phyloP scores from a whole-genome alignment of 352 stramenopile genomes.

The Saprolegnia parasitica region DNA sequence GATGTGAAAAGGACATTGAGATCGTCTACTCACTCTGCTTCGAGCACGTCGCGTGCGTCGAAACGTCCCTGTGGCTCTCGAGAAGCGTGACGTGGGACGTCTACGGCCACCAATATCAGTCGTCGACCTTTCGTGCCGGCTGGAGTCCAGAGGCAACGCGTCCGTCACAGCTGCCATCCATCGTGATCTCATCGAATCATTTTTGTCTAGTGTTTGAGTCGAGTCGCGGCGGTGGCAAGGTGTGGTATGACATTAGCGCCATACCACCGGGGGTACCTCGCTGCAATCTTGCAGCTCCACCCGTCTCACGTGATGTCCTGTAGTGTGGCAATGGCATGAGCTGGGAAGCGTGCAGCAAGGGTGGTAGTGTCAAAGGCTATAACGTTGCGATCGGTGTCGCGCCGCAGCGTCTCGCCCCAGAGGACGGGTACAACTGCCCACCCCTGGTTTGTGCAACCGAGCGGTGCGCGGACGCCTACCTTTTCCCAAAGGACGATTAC shows the following conservation, averaged over 20 bases:
- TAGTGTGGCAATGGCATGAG: constrained; percentile 5
- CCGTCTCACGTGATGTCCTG: neutral
- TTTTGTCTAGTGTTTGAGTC: constrained; percentile 33
- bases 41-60: neutral
- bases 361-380: constrained; percentile 14
- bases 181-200: too few species aligned
- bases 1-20: neutral
- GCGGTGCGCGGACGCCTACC: constrained; percentile 13
- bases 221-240: constrained; percentile 23
- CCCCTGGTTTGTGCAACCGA: neutral
- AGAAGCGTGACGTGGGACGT: neutral
- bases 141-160: constrained; percentile 7
- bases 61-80: neutral
- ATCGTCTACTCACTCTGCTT: constrained; percentile 1
- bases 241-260: constrained; percentile 38
- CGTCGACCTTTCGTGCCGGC: constrained; percentile 4
- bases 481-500: neutral
- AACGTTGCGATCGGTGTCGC: neutral
- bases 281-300: neutral
- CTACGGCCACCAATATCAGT: neutral
- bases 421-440: constrained; percentile 1
- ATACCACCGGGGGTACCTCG: constrained; percentile 29
- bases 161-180: neutral
- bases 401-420: neutral
- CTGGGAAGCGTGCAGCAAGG: constrained; percentile 11